A percentile compares a stretch with the other conserved stretches of the same genome.
phyloP scores from a whole-genome alignment of 2,329 filamentous ascomycete species.

The Fusarium clavum region DNA sequence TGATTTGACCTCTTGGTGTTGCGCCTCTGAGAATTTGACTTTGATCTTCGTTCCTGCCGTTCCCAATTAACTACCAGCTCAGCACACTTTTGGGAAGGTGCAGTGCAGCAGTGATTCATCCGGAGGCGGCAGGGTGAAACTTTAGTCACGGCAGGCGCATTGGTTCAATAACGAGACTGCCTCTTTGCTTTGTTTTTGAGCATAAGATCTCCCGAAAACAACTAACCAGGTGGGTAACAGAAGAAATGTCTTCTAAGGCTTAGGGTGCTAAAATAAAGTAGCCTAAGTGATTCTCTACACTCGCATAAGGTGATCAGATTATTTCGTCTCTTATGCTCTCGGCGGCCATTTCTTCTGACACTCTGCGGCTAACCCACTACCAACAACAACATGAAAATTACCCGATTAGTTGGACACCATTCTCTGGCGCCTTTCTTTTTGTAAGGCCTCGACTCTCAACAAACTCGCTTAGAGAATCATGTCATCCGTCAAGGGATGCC shows the following conservation, averaged over 20 bases:
- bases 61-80: slow-evolving; percentile 2
- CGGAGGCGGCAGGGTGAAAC: slow-evolving; percentile 35
- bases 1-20: neutral
- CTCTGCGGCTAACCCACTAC: neutral
- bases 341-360: too few relatives aligned
- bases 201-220: neutral
- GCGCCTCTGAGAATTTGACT: slow-evolving; percentile 38
- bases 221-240: too few relatives aligned
- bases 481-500: neutral
- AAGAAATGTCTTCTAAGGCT: too few relatives aligned
- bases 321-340: too few relatives aligned
- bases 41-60: slow-evolving; percentile 44
- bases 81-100: neutral
- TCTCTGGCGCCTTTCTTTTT: neutral
- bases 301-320: too few relatives aligned
- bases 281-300: too few relatives aligned
- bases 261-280: too few relatives aligned
- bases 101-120: slow-evolving; percentile 3
- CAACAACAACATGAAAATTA: neutral
- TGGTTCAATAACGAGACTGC: slow-evolving; percentile 9
- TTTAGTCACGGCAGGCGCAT: neutral
- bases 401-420: neutral
- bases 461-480: neutral
- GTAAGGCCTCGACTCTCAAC: slow-evolving; percentile 3
- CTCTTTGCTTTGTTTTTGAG: neutral